A percentile compares a stretch with the other conserved stretches of the same genome.
phyloP scores from a whole-genome alignment of 371 early-diverging fungal species.

The Batkoa obscura region DNA sequence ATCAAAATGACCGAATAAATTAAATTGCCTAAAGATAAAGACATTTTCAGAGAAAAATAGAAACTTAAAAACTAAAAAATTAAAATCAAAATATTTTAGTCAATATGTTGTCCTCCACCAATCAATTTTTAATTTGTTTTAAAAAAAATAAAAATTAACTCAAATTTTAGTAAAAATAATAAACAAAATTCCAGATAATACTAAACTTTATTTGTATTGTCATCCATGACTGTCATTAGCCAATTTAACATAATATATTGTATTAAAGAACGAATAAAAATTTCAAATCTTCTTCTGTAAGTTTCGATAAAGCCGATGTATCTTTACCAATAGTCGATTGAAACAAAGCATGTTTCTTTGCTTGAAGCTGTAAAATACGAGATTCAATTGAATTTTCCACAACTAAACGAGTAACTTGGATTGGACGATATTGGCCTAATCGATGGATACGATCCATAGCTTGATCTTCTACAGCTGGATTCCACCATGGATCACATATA shows the following conservation, averaged over 20 bases:
- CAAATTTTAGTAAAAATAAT: too few species aligned
- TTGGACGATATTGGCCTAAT: conserved; percentile 76
- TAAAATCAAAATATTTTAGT: too few species aligned
- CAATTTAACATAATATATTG: neutral
- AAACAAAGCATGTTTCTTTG: conserved; percentile 84
- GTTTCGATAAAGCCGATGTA: conserved; percentile 31
- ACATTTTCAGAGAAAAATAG: conserved; percentile 1
- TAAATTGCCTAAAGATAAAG: conserved; percentile 15
- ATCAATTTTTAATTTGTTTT: too few species aligned
- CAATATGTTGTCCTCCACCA: too few species aligned
- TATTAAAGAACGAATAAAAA: conserved; percentile 61
- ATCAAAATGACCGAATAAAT: conserved; percentile 59
- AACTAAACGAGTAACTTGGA: conserved; percentile 70
- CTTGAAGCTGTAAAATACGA: conserved; percentile 82
- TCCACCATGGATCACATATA: conserved; percentile 87
- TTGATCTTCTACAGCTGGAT: conserved; percentile 51
- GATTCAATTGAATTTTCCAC: conserved; percentile 93
- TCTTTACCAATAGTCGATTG: conserved; percentile 76
- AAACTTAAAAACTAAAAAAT: too few species aligned
- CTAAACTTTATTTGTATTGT: too few species aligned
- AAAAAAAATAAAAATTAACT: too few species aligned
- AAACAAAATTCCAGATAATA: too few species aligned
- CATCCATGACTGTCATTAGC: too few species aligned
- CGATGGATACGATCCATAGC: conserved; percentile 86
- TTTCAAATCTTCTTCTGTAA: conserved; percentile 67